Evolutionary conservation across 495 filamentous ascomycete genomes (phyloP), one percentile per base, ranked within the genome.

Genomic region (Umbilicaria muhlenbergii): DNA sequence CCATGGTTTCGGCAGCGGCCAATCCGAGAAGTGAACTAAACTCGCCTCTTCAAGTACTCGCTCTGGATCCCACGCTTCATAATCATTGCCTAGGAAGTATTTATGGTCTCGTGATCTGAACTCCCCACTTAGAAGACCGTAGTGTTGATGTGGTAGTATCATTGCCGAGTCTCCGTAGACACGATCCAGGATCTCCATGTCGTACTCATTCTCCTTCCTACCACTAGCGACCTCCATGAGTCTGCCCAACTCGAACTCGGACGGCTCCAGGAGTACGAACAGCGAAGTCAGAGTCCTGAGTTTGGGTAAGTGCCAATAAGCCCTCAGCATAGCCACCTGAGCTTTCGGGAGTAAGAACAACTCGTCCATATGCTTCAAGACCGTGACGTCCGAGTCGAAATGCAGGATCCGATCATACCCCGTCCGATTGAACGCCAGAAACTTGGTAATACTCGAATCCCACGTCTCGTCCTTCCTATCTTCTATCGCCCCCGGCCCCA

Each of bases 1-100:
- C 82, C 82, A 87, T 0, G 83, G 83, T 39, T 70, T 64, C 3
- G 83, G 81, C 35, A 86, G 49, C 3, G 84, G 84, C 75, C 77
- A 83, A 52, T 91, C 85, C 3, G 73, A 79, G 52, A 93, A 89
- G 59, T 87, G 85, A 0, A 91, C 69, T 12, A 85, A 70, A 51
- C 80, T 87, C 10, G 80, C 81, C 54, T 87, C 77, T 16, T 67
- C 61, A 31, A 77, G 60, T 24, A 73, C 70, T 36, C 58, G 66
- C 11, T 77, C 67, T 0, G 83, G 70, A 57, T 88, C 75, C 82
- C 85, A 93, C 15, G 52, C 58, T 48, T 80, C 74, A 3, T 64
- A 54, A n/a, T 68, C 64, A 34, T 66, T 74, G 5, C 82, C 82
- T 4, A 88, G 52, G 50, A 79, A 88, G 0, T 61, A 61, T 5